These are phyloP conservation scores for Penicillium olsonii DNA, from an alignment of 2,329 filamentous ascomycete genomes.

Conservation along the genomic window DNA sequence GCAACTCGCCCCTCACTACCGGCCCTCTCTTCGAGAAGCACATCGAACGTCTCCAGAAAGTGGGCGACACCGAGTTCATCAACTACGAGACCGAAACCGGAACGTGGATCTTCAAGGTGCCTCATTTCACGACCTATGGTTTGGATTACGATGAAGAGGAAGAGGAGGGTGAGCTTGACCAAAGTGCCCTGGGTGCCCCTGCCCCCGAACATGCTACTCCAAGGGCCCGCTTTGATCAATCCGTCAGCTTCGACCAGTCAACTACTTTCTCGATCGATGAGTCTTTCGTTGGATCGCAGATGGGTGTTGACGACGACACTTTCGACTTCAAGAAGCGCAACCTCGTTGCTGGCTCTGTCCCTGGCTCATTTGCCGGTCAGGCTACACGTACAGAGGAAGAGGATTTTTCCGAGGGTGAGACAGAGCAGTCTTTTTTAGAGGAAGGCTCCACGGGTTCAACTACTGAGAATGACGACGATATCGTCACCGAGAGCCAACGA, in stretches of 20 bases:
- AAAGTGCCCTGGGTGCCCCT: slow-evolving; percentile 51
- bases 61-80: slow-evolving; percentile 78
- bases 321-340: slow-evolving; percentile 58
- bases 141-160: slow-evolving; percentile 74
- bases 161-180: slow-evolving; percentile 50
- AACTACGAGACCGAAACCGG: slow-evolving; percentile 77
- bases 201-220: slow-evolving; percentile 52
- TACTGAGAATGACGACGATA: slow-evolving; percentile 60
- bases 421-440: slow-evolving; percentile 82
- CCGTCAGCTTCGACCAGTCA: slow-evolving; percentile 39
- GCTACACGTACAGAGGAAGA: slow-evolving; percentile 58
- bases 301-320: slow-evolving; percentile 55
- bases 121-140: slow-evolving; percentile 95
- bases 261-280: slow-evolving; percentile 44
- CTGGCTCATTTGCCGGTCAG: slow-evolving; percentile 76
- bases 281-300: slow-evolving; percentile 42
- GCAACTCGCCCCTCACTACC: slow-evolving; percentile 58
- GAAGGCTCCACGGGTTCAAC: slow-evolving; percentile 82
- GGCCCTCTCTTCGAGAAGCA: slow-evolving; percentile 77
- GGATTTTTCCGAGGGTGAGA: slow-evolving; percentile 38
- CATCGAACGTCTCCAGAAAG: slow-evolving; percentile 73
- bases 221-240: slow-evolving; percentile 39
- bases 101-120: slow-evolving; percentile 88
- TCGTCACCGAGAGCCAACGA: slow-evolving; percentile 53
- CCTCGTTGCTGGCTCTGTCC: slow-evolving; percentile 74